Evolutionary conservation across 2,329 filamentous ascomycete genomes (phyloP).

Genomic region (Lasiodiplodia sp.): DNA sequence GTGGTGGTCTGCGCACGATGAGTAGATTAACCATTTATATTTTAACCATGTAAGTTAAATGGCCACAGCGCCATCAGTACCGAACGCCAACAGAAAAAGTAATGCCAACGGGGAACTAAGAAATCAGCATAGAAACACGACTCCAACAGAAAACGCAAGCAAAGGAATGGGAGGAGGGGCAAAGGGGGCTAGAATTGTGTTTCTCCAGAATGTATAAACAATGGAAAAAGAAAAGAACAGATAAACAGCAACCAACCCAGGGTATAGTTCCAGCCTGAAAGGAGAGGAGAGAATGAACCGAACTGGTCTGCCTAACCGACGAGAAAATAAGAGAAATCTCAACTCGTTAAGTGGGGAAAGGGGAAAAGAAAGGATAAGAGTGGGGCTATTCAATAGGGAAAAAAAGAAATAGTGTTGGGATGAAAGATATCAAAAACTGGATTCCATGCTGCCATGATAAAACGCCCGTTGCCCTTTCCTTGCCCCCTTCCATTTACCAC

Average conservation of each 20-base stretch:
- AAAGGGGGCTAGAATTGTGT: neutral
- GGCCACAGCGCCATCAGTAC: neutral
- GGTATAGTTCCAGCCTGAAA: slow-evolving; percentile 2
- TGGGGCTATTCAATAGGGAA: neutral
- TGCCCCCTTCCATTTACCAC: neutral
- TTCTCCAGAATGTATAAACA: neutral
- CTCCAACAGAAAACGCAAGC: neutral
- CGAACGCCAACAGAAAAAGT: neutral
- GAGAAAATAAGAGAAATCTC: neutral
- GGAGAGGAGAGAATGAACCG: neutral
- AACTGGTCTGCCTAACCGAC: neutral
- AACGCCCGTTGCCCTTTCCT: slow-evolving; percentile 6
- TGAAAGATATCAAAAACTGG: neutral
- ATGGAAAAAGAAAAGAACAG: neutral
- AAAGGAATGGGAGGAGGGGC: neutral
- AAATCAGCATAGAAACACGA: neutral
- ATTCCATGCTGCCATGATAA: slow-evolving; percentile 4
- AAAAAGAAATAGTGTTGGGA: neutral
- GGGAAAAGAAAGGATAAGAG: neutral
- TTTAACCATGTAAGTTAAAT: neutral
- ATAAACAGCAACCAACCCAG: neutral
- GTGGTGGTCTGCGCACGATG: neutral
- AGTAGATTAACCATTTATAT: neutral
- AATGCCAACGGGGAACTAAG: neutral
- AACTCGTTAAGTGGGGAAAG: neutral